phyloP scores from a whole-genome alignment of 148 eudicot species.

The Fagopyrum tataricum region DNA sequence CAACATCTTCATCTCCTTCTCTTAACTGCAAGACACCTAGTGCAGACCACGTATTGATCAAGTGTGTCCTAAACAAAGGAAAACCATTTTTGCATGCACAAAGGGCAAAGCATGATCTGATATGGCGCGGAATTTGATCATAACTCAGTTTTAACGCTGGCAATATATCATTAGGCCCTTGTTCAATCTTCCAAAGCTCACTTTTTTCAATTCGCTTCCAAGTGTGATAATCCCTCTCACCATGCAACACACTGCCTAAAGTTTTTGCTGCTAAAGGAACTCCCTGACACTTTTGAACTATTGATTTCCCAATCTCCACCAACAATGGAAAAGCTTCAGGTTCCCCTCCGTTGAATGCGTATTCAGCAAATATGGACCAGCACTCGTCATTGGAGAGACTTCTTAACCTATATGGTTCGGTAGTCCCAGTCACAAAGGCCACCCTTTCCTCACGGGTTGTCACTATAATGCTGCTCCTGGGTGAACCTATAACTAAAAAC shows the following conservation, averaged over 20 bases:
- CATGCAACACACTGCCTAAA: conserved; percentile 11
- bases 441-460: conserved; percentile 20
- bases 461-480: conserved; percentile 18
- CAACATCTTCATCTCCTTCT: conserved; percentile 9
- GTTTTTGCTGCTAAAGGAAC: conserved; percentile 2
- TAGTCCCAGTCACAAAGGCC: conserved; percentile 3
- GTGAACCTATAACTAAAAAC: conserved; percentile 1
- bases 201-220: too few species aligned
- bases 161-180: background rate
- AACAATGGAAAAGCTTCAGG: too few species aligned
- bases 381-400: too few species aligned
- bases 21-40: background rate
- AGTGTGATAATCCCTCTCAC: too few species aligned
- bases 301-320: too few species aligned
- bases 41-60: conserved; percentile 20
- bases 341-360: too few species aligned
- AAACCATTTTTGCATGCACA: conserved; percentile 2
- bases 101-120: conserved; percentile 19
- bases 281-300: too few species aligned
- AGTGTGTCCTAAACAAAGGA: background rate
- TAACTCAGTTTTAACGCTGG: conserved; percentile 19
- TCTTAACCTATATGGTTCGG: too few species aligned
- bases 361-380: too few species aligned
- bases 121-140: background rate
- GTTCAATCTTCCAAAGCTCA: background rate